A percentile compares a stretch with the other conserved stretches of the same genome.
phyloP scores from a whole-genome alignment of 495 filamentous ascomycete species.

The Talaromyces liani region DNA sequence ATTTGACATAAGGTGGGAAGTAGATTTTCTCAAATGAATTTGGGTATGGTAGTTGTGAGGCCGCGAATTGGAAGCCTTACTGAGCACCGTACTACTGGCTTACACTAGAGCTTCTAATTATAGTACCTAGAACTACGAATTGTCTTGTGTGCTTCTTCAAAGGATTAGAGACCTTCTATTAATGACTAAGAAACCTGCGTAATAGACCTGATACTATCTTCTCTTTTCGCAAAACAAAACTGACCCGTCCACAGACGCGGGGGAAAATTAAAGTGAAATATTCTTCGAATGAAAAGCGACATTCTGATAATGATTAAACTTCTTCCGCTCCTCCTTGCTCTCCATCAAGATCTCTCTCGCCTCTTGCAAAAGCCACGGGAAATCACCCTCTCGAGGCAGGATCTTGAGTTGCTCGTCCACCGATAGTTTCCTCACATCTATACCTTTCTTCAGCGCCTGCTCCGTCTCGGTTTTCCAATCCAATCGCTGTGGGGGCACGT shows the following conservation, averaged over 20 bases:
- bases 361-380: slow-evolving; percentile 28
- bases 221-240: not conserved
- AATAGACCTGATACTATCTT: not conserved
- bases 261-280: slow-evolving; percentile 6
- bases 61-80: too few relatives aligned
- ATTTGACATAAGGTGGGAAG: too few relatives aligned
- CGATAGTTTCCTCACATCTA: slow-evolving; percentile 19
- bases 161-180: not conserved
- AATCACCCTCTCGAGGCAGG: slow-evolving; percentile 19
- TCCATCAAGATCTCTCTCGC: slow-evolving; percentile 20
- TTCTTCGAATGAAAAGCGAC: slow-evolving; percentile 27
- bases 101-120: too few relatives aligned
- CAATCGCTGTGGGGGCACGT: slow-evolving; percentile 46
- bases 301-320: slow-evolving; percentile 26
- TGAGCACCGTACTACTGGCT: too few relatives aligned
- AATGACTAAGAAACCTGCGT: not conserved
- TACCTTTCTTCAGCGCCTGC: not conserved
- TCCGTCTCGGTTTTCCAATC: slow-evolving; percentile 27
- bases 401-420: slow-evolving; percentile 18
- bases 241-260: not conserved
- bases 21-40: too few relatives aligned
- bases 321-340: slow-evolving; percentile 20
- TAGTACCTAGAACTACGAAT: not conserved
- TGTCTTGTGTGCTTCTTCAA: not conserved
- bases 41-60: too few relatives aligned